Percentiles rank a stretch among this genome's conserved stretches.
phyloP scores from a whole-genome alignment of 805 yeast genomes.

The Naumovozyma baii region DNA sequence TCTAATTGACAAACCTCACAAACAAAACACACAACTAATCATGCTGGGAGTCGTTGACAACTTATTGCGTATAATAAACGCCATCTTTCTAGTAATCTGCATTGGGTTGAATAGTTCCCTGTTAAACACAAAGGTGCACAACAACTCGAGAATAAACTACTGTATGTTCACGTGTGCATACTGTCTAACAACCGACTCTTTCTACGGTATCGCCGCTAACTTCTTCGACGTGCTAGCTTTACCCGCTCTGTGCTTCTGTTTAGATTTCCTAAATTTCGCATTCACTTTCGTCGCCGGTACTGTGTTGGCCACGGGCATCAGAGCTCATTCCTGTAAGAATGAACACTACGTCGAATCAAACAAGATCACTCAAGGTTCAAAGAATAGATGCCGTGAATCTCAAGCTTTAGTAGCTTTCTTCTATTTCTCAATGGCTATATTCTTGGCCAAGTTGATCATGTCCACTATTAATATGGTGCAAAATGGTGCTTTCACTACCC shows the following conservation, averaged over 20 bases:
- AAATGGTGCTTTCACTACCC: constrained; percentile 20
- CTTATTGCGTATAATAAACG: constrained; percentile 63
- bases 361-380: constrained; percentile 62
- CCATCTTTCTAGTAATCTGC: constrained; percentile 63
- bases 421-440: constrained; percentile 72
- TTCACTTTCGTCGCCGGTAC: constrained; percentile 93
- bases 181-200: constrained; percentile 68
- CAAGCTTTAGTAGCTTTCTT: constrained; percentile 78
- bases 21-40: constrained; percentile 14
- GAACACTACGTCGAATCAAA: constrained; percentile 51
- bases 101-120: constrained; percentile 88
- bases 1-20: neutral
- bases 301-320: constrained; percentile 84
- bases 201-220: constrained; percentile 72
- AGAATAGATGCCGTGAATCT: constrained; percentile 88
- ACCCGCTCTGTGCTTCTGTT: constrained; percentile 64
- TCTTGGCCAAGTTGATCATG: constrained; percentile 52
- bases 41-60: constrained; percentile 69
- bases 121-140: constrained; percentile 51
- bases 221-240: constrained; percentile 68
- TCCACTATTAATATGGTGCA: constrained; percentile 10
- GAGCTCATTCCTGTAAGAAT: constrained; percentile 80
- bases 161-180: constrained; percentile 81
- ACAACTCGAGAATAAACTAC: constrained; percentile 75
- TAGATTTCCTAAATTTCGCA: constrained; percentile 82